phyloP scores from a whole-genome alignment of 1,284 basidiomycete species.

The Takashimella tepidaria region DNA sequence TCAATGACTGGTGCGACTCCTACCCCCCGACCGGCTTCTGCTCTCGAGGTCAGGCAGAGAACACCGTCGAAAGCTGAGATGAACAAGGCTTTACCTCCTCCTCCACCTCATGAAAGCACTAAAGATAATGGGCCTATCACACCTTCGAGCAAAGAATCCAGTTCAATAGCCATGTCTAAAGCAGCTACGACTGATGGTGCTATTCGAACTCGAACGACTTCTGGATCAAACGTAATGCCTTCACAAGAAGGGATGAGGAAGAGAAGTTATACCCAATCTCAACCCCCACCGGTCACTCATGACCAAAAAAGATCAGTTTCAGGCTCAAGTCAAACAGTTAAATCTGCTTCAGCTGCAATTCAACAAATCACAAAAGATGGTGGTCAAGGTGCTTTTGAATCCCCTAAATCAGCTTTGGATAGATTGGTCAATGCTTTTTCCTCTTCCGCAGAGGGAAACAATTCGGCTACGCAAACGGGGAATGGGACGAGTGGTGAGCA shows the following conservation, averaged over 20 bases:
- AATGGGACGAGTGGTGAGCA: neutral
- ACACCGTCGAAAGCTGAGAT: neutral
- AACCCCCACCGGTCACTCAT: neutral
- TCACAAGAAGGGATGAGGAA: neutral
- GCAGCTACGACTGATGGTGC: constrained; percentile 23
- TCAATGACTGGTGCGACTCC: neutral
- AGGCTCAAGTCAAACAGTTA: neutral
- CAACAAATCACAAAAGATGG: neutral
- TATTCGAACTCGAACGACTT: neutral
- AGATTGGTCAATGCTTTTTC: constrained; percentile 20
- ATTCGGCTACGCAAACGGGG: too few relatives aligned
- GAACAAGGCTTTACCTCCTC: constrained; percentile 22
- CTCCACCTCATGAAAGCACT: constrained; percentile 6
- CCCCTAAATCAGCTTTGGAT: constrained; percentile 42
- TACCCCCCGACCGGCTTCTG: constrained; percentile 1
- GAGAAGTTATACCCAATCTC: neutral
- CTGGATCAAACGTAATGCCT: neutral
- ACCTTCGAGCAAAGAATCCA: constrained; percentile 2
- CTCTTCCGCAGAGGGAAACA: neutral
- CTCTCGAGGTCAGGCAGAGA: neutral
- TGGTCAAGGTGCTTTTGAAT: constrained; percentile 9
- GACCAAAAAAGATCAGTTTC: neutral
- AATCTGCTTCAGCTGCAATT: neutral
- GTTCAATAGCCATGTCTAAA: constrained; percentile 19
- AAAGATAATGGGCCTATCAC: too few relatives aligned